These are phyloP conservation scores for Tetraselmis chui DNA, from an alignment of 139 green algal species.

Conservation along the genomic window DNA sequence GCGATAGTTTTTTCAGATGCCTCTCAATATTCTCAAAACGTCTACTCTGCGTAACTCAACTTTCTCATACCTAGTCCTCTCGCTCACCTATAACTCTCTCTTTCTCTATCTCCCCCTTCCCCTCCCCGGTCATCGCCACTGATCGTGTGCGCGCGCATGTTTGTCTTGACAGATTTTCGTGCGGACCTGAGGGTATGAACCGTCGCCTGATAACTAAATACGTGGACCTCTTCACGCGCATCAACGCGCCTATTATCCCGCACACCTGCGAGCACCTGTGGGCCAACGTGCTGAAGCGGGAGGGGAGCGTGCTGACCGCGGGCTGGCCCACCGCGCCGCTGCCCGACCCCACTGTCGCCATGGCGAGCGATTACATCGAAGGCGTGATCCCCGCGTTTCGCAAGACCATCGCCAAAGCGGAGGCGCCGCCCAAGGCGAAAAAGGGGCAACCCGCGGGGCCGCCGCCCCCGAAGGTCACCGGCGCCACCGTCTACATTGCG, in stretches of 20 bases:
- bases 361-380: slow-evolving; percentile 40
- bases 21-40: too few relatives aligned
- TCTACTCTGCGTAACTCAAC: too few relatives aligned
- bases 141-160: too few relatives aligned
- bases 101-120: background rate
- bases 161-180: slow-evolving; percentile 53
- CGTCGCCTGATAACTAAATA: slow-evolving; percentile 44
- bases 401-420: slow-evolving; percentile 71
- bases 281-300: slow-evolving; percentile 60
- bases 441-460: slow-evolving; percentile 36
- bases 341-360: slow-evolving; percentile 37
- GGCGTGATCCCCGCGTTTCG: slow-evolving; percentile 59
- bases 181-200: slow-evolving; percentile 75
- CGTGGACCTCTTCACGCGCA: slow-evolving; percentile 51
- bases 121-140: too few relatives aligned
- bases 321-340: slow-evolving; percentile 64
- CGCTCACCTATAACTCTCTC: too few relatives aligned
- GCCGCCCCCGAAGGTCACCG: slow-evolving; percentile 34
- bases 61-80: too few relatives aligned
- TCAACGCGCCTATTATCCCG: slow-evolving; percentile 86
- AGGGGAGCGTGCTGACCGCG: slow-evolving; percentile 47
- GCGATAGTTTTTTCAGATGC: too few relatives aligned
- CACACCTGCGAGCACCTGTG: slow-evolving; percentile 94
- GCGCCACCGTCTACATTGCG: slow-evolving; percentile 58
- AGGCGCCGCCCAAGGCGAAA: slow-evolving; percentile 71